A percentile compares a stretch with the other conserved stretches of the same genome.
Evolutionary conservation across 345 rosid genomes (phyloP).

Genomic region (Ailanthus altissimus): DNA sequence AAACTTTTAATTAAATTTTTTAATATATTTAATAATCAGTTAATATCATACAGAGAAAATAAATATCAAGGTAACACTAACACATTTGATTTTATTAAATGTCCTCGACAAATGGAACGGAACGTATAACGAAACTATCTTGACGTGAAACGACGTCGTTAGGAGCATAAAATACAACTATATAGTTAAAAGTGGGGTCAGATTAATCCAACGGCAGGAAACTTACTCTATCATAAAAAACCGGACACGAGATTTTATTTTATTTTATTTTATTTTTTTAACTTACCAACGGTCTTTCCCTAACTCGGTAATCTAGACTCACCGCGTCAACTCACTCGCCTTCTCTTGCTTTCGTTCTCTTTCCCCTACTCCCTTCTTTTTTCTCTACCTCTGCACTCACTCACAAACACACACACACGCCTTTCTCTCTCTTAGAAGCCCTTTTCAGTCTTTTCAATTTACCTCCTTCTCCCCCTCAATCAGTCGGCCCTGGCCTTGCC

Average conservation of each 20-base stretch:
- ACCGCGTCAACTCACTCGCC: conserved; percentile 28
- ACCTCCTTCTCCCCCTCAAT: conserved; percentile 26
- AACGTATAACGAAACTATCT: too few relatives aligned
- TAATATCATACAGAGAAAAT: background rate
- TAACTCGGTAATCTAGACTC: conserved; percentile 27
- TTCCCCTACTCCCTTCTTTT: conserved; percentile 17
- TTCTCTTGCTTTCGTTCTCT: conserved; percentile 25
- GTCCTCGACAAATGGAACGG: background rate
- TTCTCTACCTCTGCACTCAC: conserved; percentile 21
- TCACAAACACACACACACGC: background rate
- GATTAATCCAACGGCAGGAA: conserved; percentile 31
- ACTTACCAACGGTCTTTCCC: background rate
- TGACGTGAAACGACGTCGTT: background rate
- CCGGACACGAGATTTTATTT: background rate
- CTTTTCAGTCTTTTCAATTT: conserved; percentile 67
- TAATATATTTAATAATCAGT: background rate
- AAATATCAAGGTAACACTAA: too few relatives aligned
- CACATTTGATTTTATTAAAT: background rate
- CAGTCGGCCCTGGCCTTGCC: conserved; percentile 63
- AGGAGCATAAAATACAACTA: background rate
- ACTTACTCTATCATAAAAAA: conserved; percentile 9
- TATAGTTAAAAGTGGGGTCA: background rate
- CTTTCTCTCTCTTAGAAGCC: conserved; percentile 21
- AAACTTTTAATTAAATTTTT: too few relatives aligned
- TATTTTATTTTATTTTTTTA: too few relatives aligned